Evolutionary conservation across 106 monocot genomes (phyloP).

Genomic region (Cymbidium sinense): DNA sequence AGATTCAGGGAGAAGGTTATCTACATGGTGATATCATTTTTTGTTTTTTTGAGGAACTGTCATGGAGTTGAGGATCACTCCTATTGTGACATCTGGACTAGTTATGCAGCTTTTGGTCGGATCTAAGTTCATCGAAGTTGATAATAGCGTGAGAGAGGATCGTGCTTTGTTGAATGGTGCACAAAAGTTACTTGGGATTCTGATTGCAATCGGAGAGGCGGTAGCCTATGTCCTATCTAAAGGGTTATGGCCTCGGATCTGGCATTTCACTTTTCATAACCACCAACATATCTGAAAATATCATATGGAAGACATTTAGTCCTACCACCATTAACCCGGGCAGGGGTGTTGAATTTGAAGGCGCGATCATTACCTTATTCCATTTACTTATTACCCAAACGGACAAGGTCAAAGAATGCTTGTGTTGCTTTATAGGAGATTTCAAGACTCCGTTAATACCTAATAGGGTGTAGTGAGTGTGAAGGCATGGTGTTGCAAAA

Average conservation of each 20-base stretch:
- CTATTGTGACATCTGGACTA: conserved; percentile 15
- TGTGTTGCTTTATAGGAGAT: too few relatives aligned
- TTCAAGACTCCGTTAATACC: too few relatives aligned
- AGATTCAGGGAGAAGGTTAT: conserved; percentile 21
- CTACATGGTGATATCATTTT: conserved; percentile 12
- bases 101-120: conserved; percentile 11
- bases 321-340: conserved; percentile 42
- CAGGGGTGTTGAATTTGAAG: conserved; percentile 41
- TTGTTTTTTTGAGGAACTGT: conserved; percentile 16
- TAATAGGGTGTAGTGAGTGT: too few relatives aligned
- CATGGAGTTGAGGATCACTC: conserved; percentile 14
- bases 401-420: too few relatives aligned
- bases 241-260: conserved; percentile 69
- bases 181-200: conserved; percentile 56
- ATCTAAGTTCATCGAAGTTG: conserved; percentile 13
- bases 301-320: conserved; percentile 42
- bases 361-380: conserved; percentile 41
- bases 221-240: conserved; percentile 67
- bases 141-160: too few relatives aligned
- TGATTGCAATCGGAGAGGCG: conserved; percentile 57
- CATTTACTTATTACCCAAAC: conserved; percentile 40
- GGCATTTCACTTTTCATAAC: conserved; percentile 60
- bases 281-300: conserved; percentile 49
- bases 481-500: too few relatives aligned
- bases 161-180: conserved; percentile 48